Base-by-base conservation (phyloP, 352 stramenopile species). In the Pythium aquatile region DNA sequence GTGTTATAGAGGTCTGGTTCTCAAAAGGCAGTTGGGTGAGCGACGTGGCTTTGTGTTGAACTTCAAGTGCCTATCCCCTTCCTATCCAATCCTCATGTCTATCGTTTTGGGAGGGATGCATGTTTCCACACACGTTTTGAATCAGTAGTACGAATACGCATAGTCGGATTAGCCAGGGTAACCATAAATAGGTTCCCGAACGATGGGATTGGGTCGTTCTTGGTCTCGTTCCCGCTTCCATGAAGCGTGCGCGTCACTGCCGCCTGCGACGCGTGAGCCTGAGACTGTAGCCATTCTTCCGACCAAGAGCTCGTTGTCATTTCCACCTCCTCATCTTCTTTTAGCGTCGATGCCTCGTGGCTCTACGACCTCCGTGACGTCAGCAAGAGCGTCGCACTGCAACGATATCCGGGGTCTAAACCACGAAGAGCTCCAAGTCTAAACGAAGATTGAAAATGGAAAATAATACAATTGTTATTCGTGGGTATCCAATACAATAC, bases 31-130 rank as follows among this genome's bases (percentile, higher is more conserved):
- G 20, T 46, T 47, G 46, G 44, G 29, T 9, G 39, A 47, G 57
- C 30, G 57, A 56, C 57, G 57, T 63, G 42, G 44, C 44, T 55
- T 56, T 55, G 44, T 56, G 57, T 63, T 63, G 57, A 63, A 63
- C 57, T 63, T 63, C 57, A 63, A 63, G 37, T 28, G 24, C 24
- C 28, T 13, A 28, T 42, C 28, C 53, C 30, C 46, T 28, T 58
- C 53, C 14, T 20, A 47, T 46, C 5, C 48, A 35, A 7, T n/a
- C 2, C 9, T 2, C 13, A 17, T 2, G 4, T n/a, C 1, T 32
- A 55, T 32, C 48, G 26, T 55, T 30, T 55, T 35, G 2, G 0
- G 7, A 11, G 8, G 30, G 33, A 11, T 58, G 30, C n/a, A 49
- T 59, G 17, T 20, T 47, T 44, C 17, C 28, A 58, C 11, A 32